phyloP scores from a whole-genome alignment of 2,329 filamentous ascomycete genomes.

The Paraconiothyrium brasiliense region DNA sequence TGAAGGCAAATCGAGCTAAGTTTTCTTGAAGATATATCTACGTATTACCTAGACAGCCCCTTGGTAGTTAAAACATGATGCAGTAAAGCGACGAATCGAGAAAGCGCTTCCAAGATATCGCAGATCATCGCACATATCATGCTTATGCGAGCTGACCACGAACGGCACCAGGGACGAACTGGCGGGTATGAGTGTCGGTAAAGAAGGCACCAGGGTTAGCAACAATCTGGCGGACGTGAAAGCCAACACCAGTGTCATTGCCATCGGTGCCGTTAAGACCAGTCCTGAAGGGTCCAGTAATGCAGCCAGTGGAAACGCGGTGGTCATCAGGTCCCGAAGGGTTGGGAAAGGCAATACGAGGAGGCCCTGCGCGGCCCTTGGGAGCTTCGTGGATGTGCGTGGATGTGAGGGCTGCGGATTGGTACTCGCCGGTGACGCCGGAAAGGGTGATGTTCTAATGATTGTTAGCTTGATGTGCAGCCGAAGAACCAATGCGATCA shows the following conservation, averaged over 20 bases:
- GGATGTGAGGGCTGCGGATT: conserved; percentile 62
- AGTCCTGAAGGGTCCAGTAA: not conserved
- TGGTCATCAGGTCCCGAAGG: conserved; percentile 20
- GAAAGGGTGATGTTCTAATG: conserved; percentile 60
- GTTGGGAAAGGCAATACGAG: conserved; percentile 51
- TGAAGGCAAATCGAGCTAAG: no score
- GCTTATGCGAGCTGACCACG: not conserved
- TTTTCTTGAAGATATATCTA: no score
- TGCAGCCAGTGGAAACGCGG: not conserved
- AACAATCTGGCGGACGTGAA: not conserved
- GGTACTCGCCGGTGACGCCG: conserved; percentile 61
- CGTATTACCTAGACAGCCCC: no score
- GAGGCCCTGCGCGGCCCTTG: conserved; percentile 59
- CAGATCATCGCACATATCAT: not conserved
- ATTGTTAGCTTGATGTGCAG: conserved; percentile 44
- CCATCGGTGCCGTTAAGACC: not conserved
- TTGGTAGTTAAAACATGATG: no score
- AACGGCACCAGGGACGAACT: not conserved
- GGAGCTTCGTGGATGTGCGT: conserved; percentile 66
- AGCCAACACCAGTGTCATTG: not conserved
- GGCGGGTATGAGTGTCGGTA: not conserved
- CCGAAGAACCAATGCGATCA: conserved; percentile 33
- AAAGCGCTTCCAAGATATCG: no score
- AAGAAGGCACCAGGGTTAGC: not conserved
- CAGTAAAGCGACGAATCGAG: no score